Evolutionary conservation across 441 rosid species (phyloP).

Genomic region (Eutrema salsugineum): DNA sequence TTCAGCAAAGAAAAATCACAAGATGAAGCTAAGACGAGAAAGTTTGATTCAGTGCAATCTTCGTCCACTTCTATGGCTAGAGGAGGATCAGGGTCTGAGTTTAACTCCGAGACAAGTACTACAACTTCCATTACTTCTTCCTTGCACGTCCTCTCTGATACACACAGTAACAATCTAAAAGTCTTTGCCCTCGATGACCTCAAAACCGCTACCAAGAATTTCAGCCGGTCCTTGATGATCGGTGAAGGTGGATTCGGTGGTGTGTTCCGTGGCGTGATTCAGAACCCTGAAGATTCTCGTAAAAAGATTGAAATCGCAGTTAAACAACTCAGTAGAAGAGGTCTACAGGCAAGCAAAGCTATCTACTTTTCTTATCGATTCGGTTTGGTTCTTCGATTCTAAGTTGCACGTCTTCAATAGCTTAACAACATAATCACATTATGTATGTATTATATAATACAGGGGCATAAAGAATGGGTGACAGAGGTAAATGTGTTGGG

Average conservation of each 20-base stretch:
- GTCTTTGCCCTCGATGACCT: slow-evolving; percentile 51
- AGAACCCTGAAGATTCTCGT: slow-evolving; percentile 43
- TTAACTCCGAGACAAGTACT: slow-evolving; percentile 69
- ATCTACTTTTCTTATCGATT: background rate
- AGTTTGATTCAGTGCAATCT: slow-evolving; percentile 33
- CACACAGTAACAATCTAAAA: slow-evolving; percentile 59
- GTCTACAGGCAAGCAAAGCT: slow-evolving; percentile 62
- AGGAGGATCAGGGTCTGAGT: slow-evolving; percentile 61
- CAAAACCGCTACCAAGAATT: slow-evolving; percentile 60
- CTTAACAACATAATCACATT: background rate
- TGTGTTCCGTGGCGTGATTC: slow-evolving; percentile 50
- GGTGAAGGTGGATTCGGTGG: slow-evolving; percentile 83
- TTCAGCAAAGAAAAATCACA: slow-evolving; percentile 45
- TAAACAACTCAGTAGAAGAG: slow-evolving; percentile 81
- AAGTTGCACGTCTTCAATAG: background rate
- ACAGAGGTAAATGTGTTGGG: slow-evolving; percentile 73
- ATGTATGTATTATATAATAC: background rate
- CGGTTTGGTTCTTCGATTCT: background rate
- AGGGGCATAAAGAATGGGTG: slow-evolving; percentile 85
- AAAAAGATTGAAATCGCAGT: slow-evolving; percentile 78
- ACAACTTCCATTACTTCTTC: slow-evolving; percentile 56
- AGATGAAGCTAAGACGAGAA: slow-evolving; percentile 39
- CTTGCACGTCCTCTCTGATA: slow-evolving; percentile 59
- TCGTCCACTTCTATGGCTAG: slow-evolving; percentile 41
- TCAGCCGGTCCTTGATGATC: slow-evolving; percentile 63